Evolutionary conservation across 2,329 filamentous ascomycete genomes (phyloP).

Genomic region (Diaporthe humulicola): DNA sequence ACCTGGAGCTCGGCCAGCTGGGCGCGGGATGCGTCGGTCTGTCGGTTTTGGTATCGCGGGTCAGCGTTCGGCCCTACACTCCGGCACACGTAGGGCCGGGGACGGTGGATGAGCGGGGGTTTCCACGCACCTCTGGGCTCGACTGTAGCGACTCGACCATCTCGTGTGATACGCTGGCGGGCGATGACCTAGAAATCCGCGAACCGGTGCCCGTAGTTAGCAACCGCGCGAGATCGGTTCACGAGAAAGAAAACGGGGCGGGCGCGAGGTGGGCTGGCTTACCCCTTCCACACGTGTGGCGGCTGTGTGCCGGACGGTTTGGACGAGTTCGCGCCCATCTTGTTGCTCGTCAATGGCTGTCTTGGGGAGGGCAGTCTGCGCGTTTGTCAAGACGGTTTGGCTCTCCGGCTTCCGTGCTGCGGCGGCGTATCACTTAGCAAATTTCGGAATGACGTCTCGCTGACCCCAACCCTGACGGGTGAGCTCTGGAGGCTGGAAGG

Average conservation of each 20-base stretch:
- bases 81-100: slow-evolving; percentile 10
- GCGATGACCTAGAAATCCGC: slow-evolving; percentile 55
- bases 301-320: slow-evolving; percentile 61
- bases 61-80: neutral
- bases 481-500: neutral
- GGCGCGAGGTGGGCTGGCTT: slow-evolving; percentile 47
- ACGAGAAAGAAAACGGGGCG: neutral
- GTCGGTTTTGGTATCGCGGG: slow-evolving; percentile 27
- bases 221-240: slow-evolving; percentile 22
- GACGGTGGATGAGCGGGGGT: neutral
- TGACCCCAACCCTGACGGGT: neutral
- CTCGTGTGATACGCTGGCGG: slow-evolving; percentile 78
- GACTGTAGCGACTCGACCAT: slow-evolving; percentile 86
- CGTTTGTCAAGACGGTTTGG: slow-evolving; percentile 7
- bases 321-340: slow-evolving; percentile 70
- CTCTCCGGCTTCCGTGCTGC: neutral
- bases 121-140: slow-evolving; percentile 80
- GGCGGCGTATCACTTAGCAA: slow-evolving; percentile 6
- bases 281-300: slow-evolving; percentile 69
- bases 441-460: slow-evolving; percentile 35
- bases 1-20: slow-evolving; percentile 88
- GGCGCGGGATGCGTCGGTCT: slow-evolving; percentile 91
- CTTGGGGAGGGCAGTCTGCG: slow-evolving; percentile 10
- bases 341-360: slow-evolving; percentile 49
- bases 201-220: slow-evolving; percentile 38